Evolutionary conservation across 306 rosid species (phyloP).

Genomic region (Pachyrhizus erosus): DNA sequence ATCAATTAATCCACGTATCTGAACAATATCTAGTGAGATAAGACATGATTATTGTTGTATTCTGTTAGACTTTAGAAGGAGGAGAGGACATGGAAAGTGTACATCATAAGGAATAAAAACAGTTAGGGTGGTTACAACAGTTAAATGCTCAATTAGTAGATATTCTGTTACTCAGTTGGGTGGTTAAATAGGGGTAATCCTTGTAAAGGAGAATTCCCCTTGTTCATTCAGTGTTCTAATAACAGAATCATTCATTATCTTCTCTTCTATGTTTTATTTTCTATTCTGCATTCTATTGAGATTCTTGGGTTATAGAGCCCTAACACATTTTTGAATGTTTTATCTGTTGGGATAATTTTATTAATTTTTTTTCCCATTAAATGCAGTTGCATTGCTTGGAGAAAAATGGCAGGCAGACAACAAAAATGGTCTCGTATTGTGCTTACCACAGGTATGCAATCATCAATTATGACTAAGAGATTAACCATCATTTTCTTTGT

Average conservation of each 20-base stretch:
- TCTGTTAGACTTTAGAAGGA: neutral
- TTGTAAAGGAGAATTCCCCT: neutral
- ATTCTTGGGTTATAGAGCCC: neutral
- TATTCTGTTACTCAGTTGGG: neutral
- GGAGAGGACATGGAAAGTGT: neutral
- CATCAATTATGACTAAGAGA: conserved; percentile 37
- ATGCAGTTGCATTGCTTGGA: conserved; percentile 92
- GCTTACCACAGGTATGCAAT: conserved; percentile 92
- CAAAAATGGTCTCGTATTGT: conserved; percentile 95
- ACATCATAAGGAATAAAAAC: neutral
- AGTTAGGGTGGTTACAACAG: neutral
- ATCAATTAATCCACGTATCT: conserved; percentile 15
- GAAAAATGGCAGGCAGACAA: conserved; percentile 90
- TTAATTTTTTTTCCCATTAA: conserved; percentile 42
- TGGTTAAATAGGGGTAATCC: neutral
- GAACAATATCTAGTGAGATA: neutral
- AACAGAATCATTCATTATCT: neutral
- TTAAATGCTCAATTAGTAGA: neutral
- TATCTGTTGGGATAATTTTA: conserved; percentile 19
- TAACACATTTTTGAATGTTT: conserved; percentile 28
- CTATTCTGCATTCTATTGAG: neutral
- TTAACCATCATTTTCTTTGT: neutral
- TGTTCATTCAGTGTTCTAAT: neutral
- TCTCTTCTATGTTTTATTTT: conserved; percentile 1
- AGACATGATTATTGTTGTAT: neutral